Evolutionary conservation across 2,329 filamentous ascomycete genomes (phyloP), one percentile per base, ranked within the genome.

Genomic region (Didymella arachidicola): DNA sequence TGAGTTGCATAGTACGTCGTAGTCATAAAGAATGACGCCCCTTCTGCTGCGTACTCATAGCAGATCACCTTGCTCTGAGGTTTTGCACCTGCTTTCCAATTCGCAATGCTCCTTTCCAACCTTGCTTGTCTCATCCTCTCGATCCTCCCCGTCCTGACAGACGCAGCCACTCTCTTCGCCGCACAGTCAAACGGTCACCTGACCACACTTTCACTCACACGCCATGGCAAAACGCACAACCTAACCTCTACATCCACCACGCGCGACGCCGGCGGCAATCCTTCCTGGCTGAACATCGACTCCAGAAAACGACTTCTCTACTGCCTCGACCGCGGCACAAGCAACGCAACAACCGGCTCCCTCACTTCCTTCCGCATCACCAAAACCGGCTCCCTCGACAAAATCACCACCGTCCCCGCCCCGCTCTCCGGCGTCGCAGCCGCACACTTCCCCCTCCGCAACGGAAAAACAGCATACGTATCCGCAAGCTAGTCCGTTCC

Each of bases 341-440:
- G 50, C n/a, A 48, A 41, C 18, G 54, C 16, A 4, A 60, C 53
- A 0, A 39, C 54, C 46, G 62, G 62, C 36, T 62, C 62, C 7
- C 51, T 64, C 8, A 64, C 60, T 16, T 59, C 54, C 0, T 64
- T 64, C 27, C 36, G 39, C 4, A 62, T 64, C 19, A 54, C 43
- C 5, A 34, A 26, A 2, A 12, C 29, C 16, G 62, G 62, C 7
- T 30, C 26, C 10, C 43, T 64, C 7, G 50, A 26, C 3, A 52
- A 53, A n/a, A 52, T 64, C 30, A 52, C 59, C 4, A 57, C 54
- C 8, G 55, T 59, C 4, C 59, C 57, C 26, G 62, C 62, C 34
- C 62, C 62, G 2, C 54, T 60, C 18, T 64, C 62, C 2, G 62
- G 62, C 22, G 62, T 64, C 27, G 50, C 57, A 22, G 62, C 62